These are phyloP conservation scores for Leptomonas seymouri DNA, from an alignment of 208 protist genomes.

Conservation along the genomic window DNA sequence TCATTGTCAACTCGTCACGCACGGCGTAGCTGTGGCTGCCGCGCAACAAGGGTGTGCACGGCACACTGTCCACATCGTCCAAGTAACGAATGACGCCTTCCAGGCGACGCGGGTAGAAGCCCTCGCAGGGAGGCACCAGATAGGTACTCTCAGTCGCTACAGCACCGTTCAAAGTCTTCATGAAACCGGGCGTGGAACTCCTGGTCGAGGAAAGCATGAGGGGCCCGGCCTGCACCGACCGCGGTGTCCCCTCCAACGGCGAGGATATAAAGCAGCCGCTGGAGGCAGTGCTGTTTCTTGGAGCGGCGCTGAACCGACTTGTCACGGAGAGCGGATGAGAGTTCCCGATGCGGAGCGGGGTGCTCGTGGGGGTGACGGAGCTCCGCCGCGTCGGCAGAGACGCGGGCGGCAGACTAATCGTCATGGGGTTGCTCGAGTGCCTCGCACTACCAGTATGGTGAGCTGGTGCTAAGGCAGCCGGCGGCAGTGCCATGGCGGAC, in stretches of 20 bases:
- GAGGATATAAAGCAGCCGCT: neutral
- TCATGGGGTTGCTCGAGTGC: neutral
- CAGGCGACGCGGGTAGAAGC: constrained; percentile 49
- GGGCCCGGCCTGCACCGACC: constrained; percentile 12
- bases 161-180: neutral
- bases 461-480: neutral
- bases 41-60: constrained; percentile 19
- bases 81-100: constrained; percentile 20
- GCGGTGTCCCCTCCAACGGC: constrained; percentile 7
- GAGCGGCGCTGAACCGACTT: neutral
- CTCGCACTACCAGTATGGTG: neutral
- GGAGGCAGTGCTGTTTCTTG: neutral
- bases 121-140: constrained; percentile 39
- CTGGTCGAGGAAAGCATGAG: neutral
- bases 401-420: neutral
- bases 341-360: constrained; percentile 3
- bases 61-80: constrained; percentile 19
- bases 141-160: neutral
- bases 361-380: constrained; percentile 18
- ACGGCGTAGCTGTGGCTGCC: constrained; percentile 10
- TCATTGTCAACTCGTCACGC: constrained; percentile 14
- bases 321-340: constrained; percentile 5
- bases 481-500: neutral
- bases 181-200: constrained; percentile 1
- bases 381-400: constrained; percentile 27